Evolutionary conservation across 2,329 filamentous ascomycete species (phyloP).

Genomic region (Epichloe amarillans): DNA sequence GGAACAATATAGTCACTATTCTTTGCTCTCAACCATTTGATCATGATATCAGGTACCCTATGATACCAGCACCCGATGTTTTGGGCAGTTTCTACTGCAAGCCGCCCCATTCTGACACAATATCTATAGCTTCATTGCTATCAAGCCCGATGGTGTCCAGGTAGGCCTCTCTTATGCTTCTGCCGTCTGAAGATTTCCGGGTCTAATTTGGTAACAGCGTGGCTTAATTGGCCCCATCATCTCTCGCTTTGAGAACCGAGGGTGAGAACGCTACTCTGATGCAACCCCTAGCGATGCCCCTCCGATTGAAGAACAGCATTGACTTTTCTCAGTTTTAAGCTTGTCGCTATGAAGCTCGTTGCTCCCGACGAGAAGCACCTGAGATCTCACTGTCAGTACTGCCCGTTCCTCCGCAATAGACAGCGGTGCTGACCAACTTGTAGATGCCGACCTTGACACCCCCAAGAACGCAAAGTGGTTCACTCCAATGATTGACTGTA

Average conservation of each 20-base stretch:
- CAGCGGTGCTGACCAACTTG: conserved; percentile 14
- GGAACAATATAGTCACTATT: too few species aligned
- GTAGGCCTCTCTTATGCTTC: conserved; percentile 35
- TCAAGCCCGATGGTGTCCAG: conserved; percentile 99
- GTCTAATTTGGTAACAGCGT: conserved; percentile 43
- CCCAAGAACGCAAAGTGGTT: conserved; percentile 85
- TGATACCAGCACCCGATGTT: neutral
- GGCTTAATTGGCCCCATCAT: conserved; percentile 97
- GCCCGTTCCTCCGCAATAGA: conserved; percentile 2
- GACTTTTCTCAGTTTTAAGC: conserved; percentile 54
- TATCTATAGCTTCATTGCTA: conserved; percentile 81
- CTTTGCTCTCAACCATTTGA: too few species aligned
- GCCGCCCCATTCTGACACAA: conserved; percentile 12
- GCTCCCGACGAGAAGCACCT: conserved; percentile 87
- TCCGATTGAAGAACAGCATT: neutral
- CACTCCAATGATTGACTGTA: conserved; percentile 83
- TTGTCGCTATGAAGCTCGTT: conserved; percentile 92
- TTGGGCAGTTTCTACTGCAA: neutral
- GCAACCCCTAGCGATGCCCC: neutral
- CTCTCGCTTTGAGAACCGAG: conserved; percentile 93
- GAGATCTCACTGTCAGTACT: conserved; percentile 72
- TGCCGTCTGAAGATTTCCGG: neutral
- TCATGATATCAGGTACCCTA: too few species aligned
- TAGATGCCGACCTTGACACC: conserved; percentile 60
- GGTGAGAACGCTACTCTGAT: conserved; percentile 35